Base-by-base conservation (phyloP, 2,329 filamentous ascomycete genomes). In the Davidsoniella eucalypti region DNA sequence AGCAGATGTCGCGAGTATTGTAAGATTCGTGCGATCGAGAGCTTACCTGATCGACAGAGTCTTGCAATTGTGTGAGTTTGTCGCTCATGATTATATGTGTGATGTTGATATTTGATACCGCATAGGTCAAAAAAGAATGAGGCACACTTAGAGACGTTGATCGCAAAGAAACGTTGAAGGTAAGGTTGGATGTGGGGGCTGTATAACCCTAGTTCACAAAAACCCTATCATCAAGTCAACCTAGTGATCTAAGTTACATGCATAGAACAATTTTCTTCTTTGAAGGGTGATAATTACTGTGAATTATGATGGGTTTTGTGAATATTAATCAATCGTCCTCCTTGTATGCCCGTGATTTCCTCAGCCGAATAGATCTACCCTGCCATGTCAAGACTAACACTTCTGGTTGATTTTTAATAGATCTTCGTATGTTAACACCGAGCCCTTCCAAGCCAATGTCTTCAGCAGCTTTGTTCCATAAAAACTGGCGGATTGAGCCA, bases 51-150 rank as follows among this genome's bases (percentile, higher is more conserved):
- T 92, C 85, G 54, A 90, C 76, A 64, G 84, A 81, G 67, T 92
- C 84, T 65, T 93, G 86, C 52, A 92, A 71, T 63, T 92, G 85
- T 1, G 86, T 90, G 52, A 93, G 72, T 55, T 82, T 72, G 61
- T 93, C 86, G 25, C 75, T 74, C 79, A 87, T 87, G 5, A 33
- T 33, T 9, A 33, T 33, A 12, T 5, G 29, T 33, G 29, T 12
- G 29, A 33, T 9, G 29, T 12, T 5, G 39, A 41, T 41, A 17
- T 9, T 17, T 4, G 3, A 41, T 18, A 21, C 10, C 18, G n/a
- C 8, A 14, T 16, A 17, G 39, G n/a, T 41, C n/a, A 14, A 23
- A 5, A 41, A 41, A 41, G 39, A 41, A 41, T 21, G 8, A 41
- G 1, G 10, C 4, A n/a, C 10, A 41, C 9, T n/a, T 16, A 21